Evolutionary conservation across 306 rosid species (phyloP).

Genomic region (Malus domestica): DNA sequence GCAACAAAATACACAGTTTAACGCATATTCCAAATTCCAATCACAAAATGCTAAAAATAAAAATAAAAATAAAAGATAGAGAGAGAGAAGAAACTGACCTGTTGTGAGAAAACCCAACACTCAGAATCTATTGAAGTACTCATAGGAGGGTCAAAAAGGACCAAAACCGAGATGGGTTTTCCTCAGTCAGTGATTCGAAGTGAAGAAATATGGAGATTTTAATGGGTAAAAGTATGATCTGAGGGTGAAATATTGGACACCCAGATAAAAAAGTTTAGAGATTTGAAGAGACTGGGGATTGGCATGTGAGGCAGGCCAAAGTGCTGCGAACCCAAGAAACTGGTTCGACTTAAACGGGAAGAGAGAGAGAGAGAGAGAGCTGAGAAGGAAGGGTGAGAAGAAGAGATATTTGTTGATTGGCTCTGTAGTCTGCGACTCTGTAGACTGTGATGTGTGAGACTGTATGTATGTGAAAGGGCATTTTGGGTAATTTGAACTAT

Average conservation of each 20-base stretch:
- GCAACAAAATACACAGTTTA: constrained; percentile 8
- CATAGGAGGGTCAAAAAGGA: constrained; percentile 27
- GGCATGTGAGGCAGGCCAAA: constrained; percentile 11
- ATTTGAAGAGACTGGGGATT: constrained; percentile 26
- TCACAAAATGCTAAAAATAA: constrained; percentile 4
- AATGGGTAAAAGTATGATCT: constrained; percentile 30
- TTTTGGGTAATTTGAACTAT: constrained; percentile 12
- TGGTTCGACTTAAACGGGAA: constrained; percentile 31
- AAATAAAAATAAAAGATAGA: background rate
- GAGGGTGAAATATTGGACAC: constrained; percentile 19
- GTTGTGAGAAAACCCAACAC: constrained; percentile 24
- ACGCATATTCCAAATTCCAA: constrained; percentile 15
- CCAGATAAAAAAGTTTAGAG: constrained; percentile 41
- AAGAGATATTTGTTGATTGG: constrained; percentile 63
- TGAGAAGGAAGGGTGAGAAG: constrained; percentile 13
- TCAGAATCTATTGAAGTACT: constrained; percentile 34
- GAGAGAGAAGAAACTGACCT: constrained; percentile 34
- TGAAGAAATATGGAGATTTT: constrained; percentile 19
- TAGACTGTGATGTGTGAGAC: constrained; percentile 14
- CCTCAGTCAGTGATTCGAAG: constrained; percentile 31
- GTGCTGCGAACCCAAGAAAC: constrained; percentile 14
- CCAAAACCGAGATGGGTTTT: constrained; percentile 29
- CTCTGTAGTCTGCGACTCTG: constrained; percentile 36
- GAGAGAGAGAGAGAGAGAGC: constrained; percentile 10
- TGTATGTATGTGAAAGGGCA: constrained; percentile 15